Percentiles rank a stretch among this genome's conserved stretches.
Conservation (phyloP, 192 early-diverging fungal genomes). For the Ramicandelaber brevisporus region DNA sequence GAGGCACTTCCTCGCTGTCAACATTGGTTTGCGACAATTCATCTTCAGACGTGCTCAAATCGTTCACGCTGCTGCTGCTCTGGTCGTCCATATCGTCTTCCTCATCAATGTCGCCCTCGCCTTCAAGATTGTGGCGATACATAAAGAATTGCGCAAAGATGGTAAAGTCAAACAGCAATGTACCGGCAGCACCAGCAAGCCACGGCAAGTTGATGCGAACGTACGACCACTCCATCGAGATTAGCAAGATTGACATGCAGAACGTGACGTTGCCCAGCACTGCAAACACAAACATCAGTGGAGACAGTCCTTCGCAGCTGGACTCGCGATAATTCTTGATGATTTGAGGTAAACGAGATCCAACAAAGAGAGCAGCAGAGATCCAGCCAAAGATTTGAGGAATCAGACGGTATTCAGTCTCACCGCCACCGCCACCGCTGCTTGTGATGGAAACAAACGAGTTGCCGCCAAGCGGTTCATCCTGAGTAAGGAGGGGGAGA, state of each 20-base stretch:
- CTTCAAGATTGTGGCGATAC: too few relatives aligned
- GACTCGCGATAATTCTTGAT: conserved; percentile 44
- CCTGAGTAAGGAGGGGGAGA: too few relatives aligned
- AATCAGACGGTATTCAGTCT: conserved; percentile 8
- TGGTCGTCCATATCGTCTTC: too few relatives aligned
- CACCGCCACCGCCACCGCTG: conserved; percentile 5
- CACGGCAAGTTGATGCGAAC: conserved; percentile 23
- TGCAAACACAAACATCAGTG: conserved; percentile 61
- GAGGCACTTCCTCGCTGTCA: too few relatives aligned
- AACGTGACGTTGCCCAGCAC: conserved; percentile 46
- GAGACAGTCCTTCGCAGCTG: conserved; percentile 51
- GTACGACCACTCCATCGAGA: conserved; percentile 24
- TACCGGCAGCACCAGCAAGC: conserved; percentile 15
- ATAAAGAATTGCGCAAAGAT: too few relatives aligned
- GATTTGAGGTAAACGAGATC: conserved; percentile 57
- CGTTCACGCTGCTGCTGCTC: too few relatives aligned
- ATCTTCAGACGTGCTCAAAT: too few relatives aligned
- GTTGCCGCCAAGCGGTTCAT: too few relatives aligned
- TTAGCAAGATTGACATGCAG: conserved; percentile 32
- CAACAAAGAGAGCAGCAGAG: conserved; percentile 41
- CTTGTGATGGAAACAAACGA: conserved; percentile 5
- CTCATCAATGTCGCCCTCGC: too few relatives aligned
- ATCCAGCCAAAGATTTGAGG: conserved; percentile 47
- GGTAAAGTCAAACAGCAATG: too few relatives aligned
- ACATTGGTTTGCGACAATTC: too few relatives aligned